These are phyloP conservation scores for Mucor lusitanicus DNA, from an alignment of 371 early-diverging fungal species.

Conservation along the genomic window DNA sequence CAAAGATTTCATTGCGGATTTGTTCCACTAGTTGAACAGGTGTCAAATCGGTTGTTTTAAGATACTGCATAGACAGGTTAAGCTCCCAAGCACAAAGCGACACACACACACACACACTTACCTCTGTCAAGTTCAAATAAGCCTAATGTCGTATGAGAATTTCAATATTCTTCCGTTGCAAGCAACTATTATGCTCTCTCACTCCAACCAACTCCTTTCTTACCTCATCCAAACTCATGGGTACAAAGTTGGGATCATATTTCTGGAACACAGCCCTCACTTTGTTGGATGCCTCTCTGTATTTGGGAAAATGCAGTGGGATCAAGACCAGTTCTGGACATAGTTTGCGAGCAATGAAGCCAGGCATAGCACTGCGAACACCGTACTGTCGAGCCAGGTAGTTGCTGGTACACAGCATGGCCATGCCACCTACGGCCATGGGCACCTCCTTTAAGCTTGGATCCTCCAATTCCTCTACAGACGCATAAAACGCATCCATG, in stretches of 20 bases:
- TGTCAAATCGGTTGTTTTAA: conserved; percentile 39
- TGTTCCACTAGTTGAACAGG: conserved; percentile 53
- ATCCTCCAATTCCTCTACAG: conserved; percentile 69
- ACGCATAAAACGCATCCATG: conserved; percentile 77
- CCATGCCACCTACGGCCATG: conserved; percentile 70
- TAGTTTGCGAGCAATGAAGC: conserved; percentile 62
- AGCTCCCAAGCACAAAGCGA: not conserved
- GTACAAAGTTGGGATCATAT: conserved; percentile 62
- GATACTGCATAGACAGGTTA: conserved; percentile 22
- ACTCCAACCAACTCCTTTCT: no score
- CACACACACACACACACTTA: not conserved
- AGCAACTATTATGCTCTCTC: no score
- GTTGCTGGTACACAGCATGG: conserved; percentile 73
- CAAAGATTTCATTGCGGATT: conserved; percentile 58
- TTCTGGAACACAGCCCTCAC: conserved; percentile 50
- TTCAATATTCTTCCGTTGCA: not conserved
- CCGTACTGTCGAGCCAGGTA: conserved; percentile 69
- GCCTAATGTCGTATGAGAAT: conserved; percentile 30
- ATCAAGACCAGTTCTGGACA: conserved; percentile 67
- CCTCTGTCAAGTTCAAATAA: conserved; percentile 63
- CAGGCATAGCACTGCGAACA: conserved; percentile 73
- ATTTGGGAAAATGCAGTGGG: conserved; percentile 57
- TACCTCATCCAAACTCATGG: conserved; percentile 68
- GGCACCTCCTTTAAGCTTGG: conserved; percentile 59
- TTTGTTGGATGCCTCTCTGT: conserved; percentile 44